These are phyloP conservation scores for Pseudomassariella vexata DNA, from an alignment of 2,329 filamentous ascomycete genomes.

Conservation along the genomic window DNA sequence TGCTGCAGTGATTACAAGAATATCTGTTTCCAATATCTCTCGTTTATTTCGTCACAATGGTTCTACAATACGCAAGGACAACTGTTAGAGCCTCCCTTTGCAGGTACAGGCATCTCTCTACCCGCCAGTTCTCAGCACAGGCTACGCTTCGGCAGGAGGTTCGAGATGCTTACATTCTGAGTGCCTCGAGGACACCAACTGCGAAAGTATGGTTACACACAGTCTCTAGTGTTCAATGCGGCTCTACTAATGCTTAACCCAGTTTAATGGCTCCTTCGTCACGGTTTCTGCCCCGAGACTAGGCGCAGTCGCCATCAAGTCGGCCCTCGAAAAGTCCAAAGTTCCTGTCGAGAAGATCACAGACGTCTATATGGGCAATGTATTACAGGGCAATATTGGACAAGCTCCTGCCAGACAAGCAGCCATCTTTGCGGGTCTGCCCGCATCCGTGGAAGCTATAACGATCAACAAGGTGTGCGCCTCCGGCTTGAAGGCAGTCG, in stretches of 20 bases:
- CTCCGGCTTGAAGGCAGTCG: conserved; percentile 88
- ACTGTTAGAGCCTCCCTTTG: conserved; percentile 14
- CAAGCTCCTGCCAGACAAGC: conserved; percentile 93
- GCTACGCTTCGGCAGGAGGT: conserved; percentile 56
- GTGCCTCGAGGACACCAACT: conserved; percentile 82
- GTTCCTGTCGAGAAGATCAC: conserved; percentile 76
- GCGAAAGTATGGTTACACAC: conserved; percentile 59
- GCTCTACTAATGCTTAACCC: conserved; percentile 9
- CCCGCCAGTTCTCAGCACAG: conserved; percentile 41
- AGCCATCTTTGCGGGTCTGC: conserved; percentile 78
- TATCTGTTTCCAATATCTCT: too few relatives aligned
- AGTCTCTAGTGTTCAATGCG: neutral
- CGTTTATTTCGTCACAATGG: too few relatives aligned
- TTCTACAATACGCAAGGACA: conserved; percentile 16
- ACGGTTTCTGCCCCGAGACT: conserved; percentile 81
- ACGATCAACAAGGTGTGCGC: conserved; percentile 99
- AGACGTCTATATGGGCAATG: conserved; percentile 97
- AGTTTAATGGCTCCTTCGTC: conserved; percentile 93
- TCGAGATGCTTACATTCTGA: conserved; percentile 89
- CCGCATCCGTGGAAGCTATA: conserved; percentile 74
- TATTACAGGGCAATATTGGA: conserved; percentile 75
- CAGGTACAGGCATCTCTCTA: conserved; percentile 15
- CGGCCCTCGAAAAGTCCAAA: conserved; percentile 79
- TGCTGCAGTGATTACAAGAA: too few relatives aligned
- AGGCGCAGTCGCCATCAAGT: conserved; percentile 85